Evolutionary conservation across 768 basidiomycete species (phyloP).

Genomic region (Suillus tomentosus): DNA sequence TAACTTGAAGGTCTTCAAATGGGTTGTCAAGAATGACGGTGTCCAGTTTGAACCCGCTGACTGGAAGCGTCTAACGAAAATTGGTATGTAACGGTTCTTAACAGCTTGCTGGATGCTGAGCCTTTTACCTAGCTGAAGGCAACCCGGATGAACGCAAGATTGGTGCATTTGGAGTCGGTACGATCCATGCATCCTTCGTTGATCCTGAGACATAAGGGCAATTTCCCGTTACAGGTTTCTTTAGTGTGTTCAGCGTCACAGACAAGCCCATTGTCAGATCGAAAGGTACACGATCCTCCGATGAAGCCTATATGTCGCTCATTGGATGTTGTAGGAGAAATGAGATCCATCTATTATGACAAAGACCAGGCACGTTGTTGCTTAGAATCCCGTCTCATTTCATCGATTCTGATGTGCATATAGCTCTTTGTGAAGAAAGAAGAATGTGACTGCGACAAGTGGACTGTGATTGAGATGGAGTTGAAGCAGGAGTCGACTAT

Average conservation of each 20-base stretch:
- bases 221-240: conserved; percentile 20
- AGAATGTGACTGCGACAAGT: conserved; percentile 20
- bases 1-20: conserved; percentile 33
- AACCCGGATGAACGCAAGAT: conserved; percentile 57
- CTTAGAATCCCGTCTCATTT: not conserved
- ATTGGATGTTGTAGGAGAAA: not conserved
- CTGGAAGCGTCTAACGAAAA: conserved; percentile 51
- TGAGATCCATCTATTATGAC: conserved; percentile 10
- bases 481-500: conserved; percentile 44
- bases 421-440: conserved; percentile 9
- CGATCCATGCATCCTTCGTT: not conserved
- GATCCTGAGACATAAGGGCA: not conserved
- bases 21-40: conserved; percentile 50
- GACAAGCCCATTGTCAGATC: conserved; percentile 30
- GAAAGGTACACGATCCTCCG: conserved; percentile 10
- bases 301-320: not conserved
- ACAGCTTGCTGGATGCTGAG: not conserved
- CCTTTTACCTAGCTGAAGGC: conserved; percentile 40
- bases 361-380: conserved; percentile 16
- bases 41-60: conserved; percentile 46
- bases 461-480: conserved; percentile 51
- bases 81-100: conserved; percentile 25
- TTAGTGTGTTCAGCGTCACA: conserved; percentile 32
- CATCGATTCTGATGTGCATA: conserved; percentile 4
- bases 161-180: conserved; percentile 45